phyloP scores from a whole-genome alignment of 768 basidiomycete species.

The Hericium rajendrae region DNA sequence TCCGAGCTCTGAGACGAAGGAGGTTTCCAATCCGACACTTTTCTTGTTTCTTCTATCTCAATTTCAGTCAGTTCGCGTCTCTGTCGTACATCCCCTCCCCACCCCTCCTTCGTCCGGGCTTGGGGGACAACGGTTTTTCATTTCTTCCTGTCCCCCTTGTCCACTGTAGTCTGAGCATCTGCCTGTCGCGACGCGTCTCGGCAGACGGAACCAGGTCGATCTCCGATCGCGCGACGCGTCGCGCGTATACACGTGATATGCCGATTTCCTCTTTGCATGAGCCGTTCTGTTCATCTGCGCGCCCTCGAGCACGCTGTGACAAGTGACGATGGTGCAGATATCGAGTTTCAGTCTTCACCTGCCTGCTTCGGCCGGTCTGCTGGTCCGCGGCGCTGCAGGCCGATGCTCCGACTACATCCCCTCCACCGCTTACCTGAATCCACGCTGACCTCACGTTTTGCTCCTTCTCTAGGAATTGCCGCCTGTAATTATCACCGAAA shows the following conservation, averaged over 20 bases:
- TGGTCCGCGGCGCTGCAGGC: background rate
- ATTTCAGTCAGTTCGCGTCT: constrained; percentile 50
- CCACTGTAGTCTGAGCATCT: constrained; percentile 25
- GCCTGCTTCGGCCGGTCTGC: background rate
- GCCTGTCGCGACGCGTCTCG: constrained; percentile 7
- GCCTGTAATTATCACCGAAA: constrained; percentile 41
- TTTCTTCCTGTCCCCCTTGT: constrained; percentile 67
- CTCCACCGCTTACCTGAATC: constrained; percentile 5
- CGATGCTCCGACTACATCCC: constrained; percentile 16
- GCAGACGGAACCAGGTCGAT: constrained; percentile 21
- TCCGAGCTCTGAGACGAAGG: constrained; percentile 95
- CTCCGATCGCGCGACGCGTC: constrained; percentile 10
- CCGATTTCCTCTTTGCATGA: constrained; percentile 10
- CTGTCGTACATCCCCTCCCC: constrained; percentile 52
- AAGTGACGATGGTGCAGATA: background rate
- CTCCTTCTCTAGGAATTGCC: constrained; percentile 29
- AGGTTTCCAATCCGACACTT: constrained; percentile 38
- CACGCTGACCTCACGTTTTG: constrained; percentile 11
- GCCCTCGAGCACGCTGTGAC: background rate
- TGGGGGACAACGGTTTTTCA: constrained; percentile 74
- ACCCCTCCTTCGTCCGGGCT: constrained; percentile 83
- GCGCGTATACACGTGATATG: constrained; percentile 12
- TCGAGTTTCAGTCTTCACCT: background rate
- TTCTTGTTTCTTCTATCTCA: constrained; percentile 25
- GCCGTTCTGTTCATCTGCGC: constrained; percentile 21